A percentile compares a stretch with the other conserved stretches of the same genome.
These are phyloP conservation scores for Hortaea sp. DNA, from an alignment of 2,329 filamentous ascomycete species.

Conservation along the genomic window DNA sequence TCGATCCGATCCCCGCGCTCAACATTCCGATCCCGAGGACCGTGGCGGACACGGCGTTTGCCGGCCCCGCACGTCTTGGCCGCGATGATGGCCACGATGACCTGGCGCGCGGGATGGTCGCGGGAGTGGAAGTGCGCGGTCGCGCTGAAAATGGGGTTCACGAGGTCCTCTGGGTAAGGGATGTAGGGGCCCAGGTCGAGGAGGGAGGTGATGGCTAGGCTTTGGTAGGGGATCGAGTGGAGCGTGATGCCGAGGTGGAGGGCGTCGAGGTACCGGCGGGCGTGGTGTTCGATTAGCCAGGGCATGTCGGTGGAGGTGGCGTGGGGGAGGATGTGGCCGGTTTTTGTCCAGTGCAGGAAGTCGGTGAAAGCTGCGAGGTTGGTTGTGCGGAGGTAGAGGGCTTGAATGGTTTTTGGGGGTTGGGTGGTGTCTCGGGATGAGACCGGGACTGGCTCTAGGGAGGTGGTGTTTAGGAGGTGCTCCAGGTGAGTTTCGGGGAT, in stretches of 20 bases:
- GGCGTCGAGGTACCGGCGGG: constrained; percentile 4
- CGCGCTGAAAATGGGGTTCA: constrained; percentile 6
- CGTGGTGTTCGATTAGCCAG: constrained; percentile 3
- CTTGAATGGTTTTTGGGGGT: background rate
- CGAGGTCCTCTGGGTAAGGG: constrained; percentile 7
- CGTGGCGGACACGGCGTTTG: constrained; percentile 4
- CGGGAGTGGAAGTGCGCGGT: background rate
- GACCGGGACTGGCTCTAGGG: background rate
- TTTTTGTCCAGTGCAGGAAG: constrained; percentile 6
- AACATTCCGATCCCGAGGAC: constrained; percentile 1
- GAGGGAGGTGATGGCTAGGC: constrained; percentile 2
- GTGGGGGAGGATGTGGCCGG: constrained; percentile 7
- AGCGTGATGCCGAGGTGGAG: constrained; percentile 2
- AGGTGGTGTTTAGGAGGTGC: background rate
- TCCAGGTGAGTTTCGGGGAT: constrained; percentile 1
- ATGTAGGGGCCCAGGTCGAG: background rate
- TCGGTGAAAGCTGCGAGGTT: constrained; percentile 4
- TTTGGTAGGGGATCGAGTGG: background rate
- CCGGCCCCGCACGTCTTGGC: constrained; percentile 4
- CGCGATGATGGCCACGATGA: constrained; percentile 6
- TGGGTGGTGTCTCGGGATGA: background rate
- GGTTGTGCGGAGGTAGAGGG: constrained; percentile 3
- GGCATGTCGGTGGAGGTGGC: background rate
- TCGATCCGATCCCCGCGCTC: constrained; percentile 3
- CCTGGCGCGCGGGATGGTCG: constrained; percentile 2